Base-by-base conservation (phyloP, 2,329 filamentous ascomycete genomes). In the Phoma sp. region DNA sequence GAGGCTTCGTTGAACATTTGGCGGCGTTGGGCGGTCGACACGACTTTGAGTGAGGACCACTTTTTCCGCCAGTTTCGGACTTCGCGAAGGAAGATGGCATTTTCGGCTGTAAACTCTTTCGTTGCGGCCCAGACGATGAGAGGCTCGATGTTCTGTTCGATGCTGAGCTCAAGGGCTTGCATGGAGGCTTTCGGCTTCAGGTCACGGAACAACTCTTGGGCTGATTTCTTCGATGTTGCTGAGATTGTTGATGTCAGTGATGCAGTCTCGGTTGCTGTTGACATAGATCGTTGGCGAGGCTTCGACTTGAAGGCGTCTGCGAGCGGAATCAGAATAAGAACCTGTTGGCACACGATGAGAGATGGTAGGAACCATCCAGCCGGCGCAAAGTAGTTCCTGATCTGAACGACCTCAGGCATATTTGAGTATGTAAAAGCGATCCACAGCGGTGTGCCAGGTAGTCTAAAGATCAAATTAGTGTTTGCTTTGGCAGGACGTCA, bases 11-110 rank as follows among this genome's bases (percentile, higher is more conserved):
- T 72, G 57, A 72, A 72, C 70, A 74, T 74, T 42, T 74, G 71
- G 20, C 69, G 63, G 25, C 72, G 61, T 42, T 75, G 72, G 0
- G 62, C 54, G 1, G 71, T 71, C 1, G 67, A 72, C 1, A 74
- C 64, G 23, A 53, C 59, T 18, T 56, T 59, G 1, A 72, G 53
- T 3, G 45, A 36, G 0, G 57, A 61, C 72, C 72, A 75, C 43
- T 73, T 74, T 52, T 67, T 71, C 42, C 65, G 69, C 59, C 71
- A 75, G 56, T 73, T 74, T 17, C 71, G 69, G 2, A 74, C 72
- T 64, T 74, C 71, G n/a, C 72, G 71, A 10, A 75, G 63, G 56
- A 75, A 75, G 42, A 75, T 72, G 47, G 68, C 66, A 48, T 75
- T 75, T 28, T 75, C 72, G 32, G 72, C 72, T 2, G 72, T 74